These are phyloP conservation scores for Collariella sp. DNA, from an alignment of 495 filamentous ascomycete genomes.

Conservation along the genomic window DNA sequence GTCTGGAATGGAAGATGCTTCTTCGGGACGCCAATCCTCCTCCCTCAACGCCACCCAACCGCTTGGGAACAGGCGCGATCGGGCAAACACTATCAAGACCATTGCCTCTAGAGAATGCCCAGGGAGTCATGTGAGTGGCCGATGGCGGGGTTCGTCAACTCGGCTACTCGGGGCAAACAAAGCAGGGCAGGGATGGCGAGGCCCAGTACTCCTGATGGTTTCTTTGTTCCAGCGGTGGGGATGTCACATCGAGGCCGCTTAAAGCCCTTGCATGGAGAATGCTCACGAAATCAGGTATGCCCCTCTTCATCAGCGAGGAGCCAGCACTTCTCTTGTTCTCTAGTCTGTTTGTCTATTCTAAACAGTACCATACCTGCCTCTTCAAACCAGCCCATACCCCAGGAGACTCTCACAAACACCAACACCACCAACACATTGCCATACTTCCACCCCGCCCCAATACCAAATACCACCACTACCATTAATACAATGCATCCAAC, in stretches of 20 bases:
- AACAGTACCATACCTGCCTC: constrained; percentile 5
- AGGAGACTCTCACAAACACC: too few species aligned
- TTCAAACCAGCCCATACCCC: too few species aligned
- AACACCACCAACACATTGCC: too few species aligned
- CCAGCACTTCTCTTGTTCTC: background rate
- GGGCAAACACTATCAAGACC: background rate
- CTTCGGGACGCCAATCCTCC: background rate
- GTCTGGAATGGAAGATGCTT: background rate
- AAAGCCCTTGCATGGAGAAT: background rate
- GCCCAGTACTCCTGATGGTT: background rate
- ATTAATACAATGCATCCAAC: background rate
- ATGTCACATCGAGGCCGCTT: background rate
- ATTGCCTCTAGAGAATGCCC: background rate
- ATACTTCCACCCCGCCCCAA: too few species aligned
- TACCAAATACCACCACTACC: too few species aligned
- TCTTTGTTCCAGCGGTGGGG: background rate
- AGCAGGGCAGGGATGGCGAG: background rate
- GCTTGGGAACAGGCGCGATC: background rate
- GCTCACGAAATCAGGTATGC: background rate
- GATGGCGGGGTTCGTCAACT: background rate
- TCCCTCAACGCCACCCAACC: background rate
- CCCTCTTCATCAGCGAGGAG: background rate
- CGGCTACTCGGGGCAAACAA: constrained; percentile 2
- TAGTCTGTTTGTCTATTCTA: background rate
- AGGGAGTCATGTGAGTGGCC: constrained; percentile 5